Base-by-base conservation (phyloP, 2,329 filamentous ascomycete species). In the Fusarium equiseti region DNA sequence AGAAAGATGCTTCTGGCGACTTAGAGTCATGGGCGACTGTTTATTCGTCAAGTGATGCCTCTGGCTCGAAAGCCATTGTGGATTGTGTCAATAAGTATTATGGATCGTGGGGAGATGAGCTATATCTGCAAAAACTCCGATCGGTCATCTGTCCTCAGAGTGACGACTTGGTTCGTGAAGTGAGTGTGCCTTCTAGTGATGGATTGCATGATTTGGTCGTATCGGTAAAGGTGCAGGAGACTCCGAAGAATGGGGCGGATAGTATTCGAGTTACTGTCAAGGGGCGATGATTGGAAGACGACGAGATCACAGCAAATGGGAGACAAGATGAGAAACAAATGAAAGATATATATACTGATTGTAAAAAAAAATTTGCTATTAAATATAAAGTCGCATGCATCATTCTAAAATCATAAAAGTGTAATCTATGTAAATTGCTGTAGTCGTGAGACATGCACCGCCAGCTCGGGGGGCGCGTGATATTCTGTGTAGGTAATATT, bases 321-420 rank as follows among this genome's bases (percentile, higher is more conserved):
- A 20, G 16, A 38, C 18, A 38, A n/a, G 9, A 38, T 38, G 16
- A 1, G 35, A 11, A 38, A 38, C 35, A 26, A 5, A n/a, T 18
- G 6, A 24, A 51, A 38, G 22, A 8, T 52, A 43, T 53, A 43
- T 29, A 53, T 20, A 16, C 16, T 22, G 13, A 10, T 10, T 42
- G 13, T 53, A 53, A 43, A 42, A 52, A 15, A 42, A 12, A 20
- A n/a, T 38, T 29, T 53, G 50, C 50, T 53, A 53, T 53, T 53
- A 53, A 53, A 53, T 53, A 53, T 40, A 38, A 43, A 53, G 24
- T 53, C 50, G 50, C 50, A 53, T 53, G 50, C 50, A 53, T 53
- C 50, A 53, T 53, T 53, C 50, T 53, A 29, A 53, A 53, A 53
- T 53, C 50, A 53, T 53, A 53, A 53, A 53, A n/a, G 50, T 38